Evolutionary conservation across 2,329 filamentous ascomycete species (phyloP).

Genomic region (Camptophora hylomeconis): DNA sequence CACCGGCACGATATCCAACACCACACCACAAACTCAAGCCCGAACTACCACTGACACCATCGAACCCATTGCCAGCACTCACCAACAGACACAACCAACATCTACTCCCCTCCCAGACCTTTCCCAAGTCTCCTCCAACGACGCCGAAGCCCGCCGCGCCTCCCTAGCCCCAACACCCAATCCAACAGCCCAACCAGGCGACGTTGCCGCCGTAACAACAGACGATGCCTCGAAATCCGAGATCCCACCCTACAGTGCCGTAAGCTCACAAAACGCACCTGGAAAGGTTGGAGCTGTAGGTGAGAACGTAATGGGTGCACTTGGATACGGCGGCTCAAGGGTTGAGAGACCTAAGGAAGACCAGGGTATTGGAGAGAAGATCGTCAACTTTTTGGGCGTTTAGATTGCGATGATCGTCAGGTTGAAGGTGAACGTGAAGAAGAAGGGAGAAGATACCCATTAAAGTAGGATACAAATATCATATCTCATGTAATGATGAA

Average conservation of each 20-base stretch:
- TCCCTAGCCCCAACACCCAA: neutral
- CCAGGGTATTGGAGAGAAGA: constrained; percentile 9
- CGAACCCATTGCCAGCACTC: no score
- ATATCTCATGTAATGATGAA: no score
- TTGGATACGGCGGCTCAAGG: constrained; percentile 5
- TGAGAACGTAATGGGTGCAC: constrained; percentile 5
- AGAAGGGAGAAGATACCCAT: no score
- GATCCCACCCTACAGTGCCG: constrained; percentile 1
- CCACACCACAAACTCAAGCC: no score
- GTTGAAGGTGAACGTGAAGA: no score
- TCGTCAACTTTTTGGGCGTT: constrained; percentile 7
- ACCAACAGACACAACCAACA: no score
- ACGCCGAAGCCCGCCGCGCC: neutral
- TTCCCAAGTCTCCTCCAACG: no score
- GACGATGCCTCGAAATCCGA: neutral
- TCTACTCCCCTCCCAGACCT: no score
- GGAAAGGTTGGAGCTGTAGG: constrained; percentile 3
- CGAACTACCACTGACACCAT: no score
- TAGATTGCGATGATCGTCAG: no score
- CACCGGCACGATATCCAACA: no score
- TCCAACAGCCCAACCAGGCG: neutral
- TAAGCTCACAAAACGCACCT: constrained; percentile 6
- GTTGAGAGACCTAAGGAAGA: constrained; percentile 9
- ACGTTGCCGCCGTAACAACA: neutral
- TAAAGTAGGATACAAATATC: no score